Evolutionary conservation across 306 rosid genomes (phyloP).

Genomic region (Casuarina equisetifolia): DNA sequence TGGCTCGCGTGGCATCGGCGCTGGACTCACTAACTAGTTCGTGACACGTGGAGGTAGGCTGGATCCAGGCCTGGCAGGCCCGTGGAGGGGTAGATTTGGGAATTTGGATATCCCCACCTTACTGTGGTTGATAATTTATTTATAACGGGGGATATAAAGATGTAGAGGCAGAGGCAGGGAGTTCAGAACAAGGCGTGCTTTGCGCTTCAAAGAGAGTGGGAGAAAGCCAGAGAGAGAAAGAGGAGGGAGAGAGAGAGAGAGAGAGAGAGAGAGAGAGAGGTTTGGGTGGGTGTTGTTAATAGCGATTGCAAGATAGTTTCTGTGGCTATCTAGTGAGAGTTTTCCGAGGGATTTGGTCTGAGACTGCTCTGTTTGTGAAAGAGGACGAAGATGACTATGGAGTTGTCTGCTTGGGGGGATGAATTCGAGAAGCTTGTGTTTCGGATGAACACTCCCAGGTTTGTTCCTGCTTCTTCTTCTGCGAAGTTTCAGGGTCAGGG

Average conservation of each 20-base stretch:
- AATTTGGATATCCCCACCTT: not conserved
- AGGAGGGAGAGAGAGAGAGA: conserved; percentile 23
- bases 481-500: not conserved
- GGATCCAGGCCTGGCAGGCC: conserved; percentile 38
- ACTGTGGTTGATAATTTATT: too few species aligned
- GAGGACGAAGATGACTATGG: conserved; percentile 40
- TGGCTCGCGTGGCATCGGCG: conserved; percentile 48
- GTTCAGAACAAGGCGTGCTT: conserved; percentile 51
- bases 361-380: not conserved
- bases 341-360: not conserved
- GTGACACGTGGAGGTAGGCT: conserved; percentile 38
- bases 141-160: too few species aligned
- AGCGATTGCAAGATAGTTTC: conserved; percentile 49
- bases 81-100: conserved; percentile 23
- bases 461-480: conserved; percentile 8
- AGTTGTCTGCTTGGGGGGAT: conserved; percentile 68
- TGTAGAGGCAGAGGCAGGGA: conserved; percentile 16
- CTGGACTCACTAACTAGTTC: conserved; percentile 27
- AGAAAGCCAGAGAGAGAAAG: conserved; percentile 25
- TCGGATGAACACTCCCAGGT: conserved; percentile 93
- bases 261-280: conserved; percentile 7
- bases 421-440: conserved; percentile 79
- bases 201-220: conserved; percentile 29
- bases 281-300: conserved; percentile 50
- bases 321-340: conserved; percentile 42